Percentiles rank a stretch among this genome's conserved stretches.
Conservation (phyloP, 176 grass and related monocot species). For the Raddia distichophylla region DNA sequence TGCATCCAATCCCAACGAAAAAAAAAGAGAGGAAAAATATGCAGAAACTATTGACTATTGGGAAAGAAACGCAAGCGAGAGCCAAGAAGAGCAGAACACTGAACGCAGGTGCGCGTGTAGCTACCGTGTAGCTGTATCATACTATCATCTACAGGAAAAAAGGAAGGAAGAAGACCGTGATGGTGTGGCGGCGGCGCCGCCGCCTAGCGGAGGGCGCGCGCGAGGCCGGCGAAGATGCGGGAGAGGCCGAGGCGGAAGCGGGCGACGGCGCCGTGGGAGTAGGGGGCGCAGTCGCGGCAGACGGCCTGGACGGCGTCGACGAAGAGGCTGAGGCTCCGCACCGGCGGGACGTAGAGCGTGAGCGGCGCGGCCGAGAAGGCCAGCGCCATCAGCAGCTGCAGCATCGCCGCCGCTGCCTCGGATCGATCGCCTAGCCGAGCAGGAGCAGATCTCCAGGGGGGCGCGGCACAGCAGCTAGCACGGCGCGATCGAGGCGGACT, state of each 20-base stretch:
- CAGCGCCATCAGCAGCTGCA: slow-evolving; percentile 81
- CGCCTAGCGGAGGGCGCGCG: slow-evolving; percentile 56
- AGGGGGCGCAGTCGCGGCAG: slow-evolving; percentile 59
- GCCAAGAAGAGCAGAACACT: neutral
- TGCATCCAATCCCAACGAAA: slow-evolving; percentile 8
- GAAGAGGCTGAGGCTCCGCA: slow-evolving; percentile 85
- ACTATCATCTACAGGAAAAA: neutral
- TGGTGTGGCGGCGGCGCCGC: neutral
- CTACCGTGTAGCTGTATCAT: neutral
- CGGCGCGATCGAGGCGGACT: neutral
- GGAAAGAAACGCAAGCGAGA: neutral
- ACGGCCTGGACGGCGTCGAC: slow-evolving; percentile 70
- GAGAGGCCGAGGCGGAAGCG: slow-evolving; percentile 62
- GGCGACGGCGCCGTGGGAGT: slow-evolving; percentile 59
- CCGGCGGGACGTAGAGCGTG: slow-evolving; percentile 87
- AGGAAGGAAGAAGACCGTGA: neutral
- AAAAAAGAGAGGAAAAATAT: neutral
- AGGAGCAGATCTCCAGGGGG: neutral
- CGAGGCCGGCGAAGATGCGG: slow-evolving; percentile 57
- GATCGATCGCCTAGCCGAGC: neutral
- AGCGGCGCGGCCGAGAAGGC: slow-evolving; percentile 91
- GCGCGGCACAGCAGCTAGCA: neutral
- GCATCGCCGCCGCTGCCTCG: slow-evolving; percentile 41
- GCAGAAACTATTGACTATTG: neutral
- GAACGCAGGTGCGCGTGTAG: neutral